These are phyloP conservation scores for Cordyceps militaris DNA, from an alignment of 2,329 filamentous ascomycete genomes.

Conservation along the genomic window DNA sequence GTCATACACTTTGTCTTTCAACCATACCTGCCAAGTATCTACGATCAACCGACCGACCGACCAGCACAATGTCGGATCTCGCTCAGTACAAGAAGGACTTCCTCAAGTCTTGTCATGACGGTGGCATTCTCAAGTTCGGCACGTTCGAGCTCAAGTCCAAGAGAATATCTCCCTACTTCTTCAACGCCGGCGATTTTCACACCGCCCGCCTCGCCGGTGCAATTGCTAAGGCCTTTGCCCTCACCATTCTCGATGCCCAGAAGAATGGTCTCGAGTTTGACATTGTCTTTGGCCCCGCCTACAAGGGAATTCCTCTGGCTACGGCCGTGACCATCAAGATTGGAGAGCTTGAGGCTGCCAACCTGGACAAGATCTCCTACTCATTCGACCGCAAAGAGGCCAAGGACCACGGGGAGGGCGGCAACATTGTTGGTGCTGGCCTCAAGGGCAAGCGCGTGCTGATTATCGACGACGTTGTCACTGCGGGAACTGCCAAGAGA, in stretches of 20 bases:
- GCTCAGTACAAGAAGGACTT: constrained; percentile 65
- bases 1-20: too few species aligned
- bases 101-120: constrained; percentile 59
- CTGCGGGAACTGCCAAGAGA: constrained; percentile 86
- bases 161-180: constrained; percentile 90
- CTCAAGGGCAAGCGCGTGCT: constrained; percentile 80
- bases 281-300: constrained; percentile 86
- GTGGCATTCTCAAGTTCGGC: constrained; percentile 71
- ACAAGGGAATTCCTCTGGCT: constrained; percentile 94
- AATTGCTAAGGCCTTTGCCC: constrained; percentile 75
- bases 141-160: constrained; percentile 88
- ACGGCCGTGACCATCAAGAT: constrained; percentile 71
- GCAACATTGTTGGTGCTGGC: constrained; percentile 81
- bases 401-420: constrained; percentile 93
- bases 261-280: constrained; percentile 56
- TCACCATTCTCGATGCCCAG: constrained; percentile 48
- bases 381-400: constrained; percentile 94
- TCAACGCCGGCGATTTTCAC: constrained; percentile 92
- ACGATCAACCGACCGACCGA: background rate
- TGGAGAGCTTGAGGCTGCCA: constrained; percentile 56
- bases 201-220: constrained; percentile 68
- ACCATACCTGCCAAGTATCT: too few species aligned
- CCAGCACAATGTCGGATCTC: constrained; percentile 38
- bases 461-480: constrained; percentile 95
- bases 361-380: constrained; percentile 68